Conservation (phyloP, 768 basidiomycete genomes). For the Naganishia onofrii region DNA sequence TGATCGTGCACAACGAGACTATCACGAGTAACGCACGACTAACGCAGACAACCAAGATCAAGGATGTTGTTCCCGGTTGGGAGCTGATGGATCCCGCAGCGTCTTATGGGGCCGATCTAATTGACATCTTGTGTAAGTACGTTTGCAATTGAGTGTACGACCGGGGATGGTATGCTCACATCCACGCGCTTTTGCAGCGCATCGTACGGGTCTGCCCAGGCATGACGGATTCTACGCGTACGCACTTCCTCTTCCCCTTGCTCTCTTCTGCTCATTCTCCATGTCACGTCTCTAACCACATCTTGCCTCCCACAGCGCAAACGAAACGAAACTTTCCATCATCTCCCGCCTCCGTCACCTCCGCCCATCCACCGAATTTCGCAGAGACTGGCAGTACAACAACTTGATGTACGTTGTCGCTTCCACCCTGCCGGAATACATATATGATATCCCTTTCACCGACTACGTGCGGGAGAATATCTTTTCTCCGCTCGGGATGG, state of each 20-base stretch:
- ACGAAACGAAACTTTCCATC: not conserved
- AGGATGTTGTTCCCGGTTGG: conserved; percentile 43
- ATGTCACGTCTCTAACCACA: too few relatives aligned
- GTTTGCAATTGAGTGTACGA: too few relatives aligned
- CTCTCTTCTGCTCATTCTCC: too few relatives aligned
- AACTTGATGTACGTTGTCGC: conserved; percentile 40
- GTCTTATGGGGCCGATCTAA: conserved; percentile 36
- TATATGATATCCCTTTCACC: conserved; percentile 32
- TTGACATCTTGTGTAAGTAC: conserved; percentile 37
- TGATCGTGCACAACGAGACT: conserved; percentile 31
- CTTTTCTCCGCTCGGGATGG: conserved; percentile 41
- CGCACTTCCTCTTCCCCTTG: too few relatives aligned
- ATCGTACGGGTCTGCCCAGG: conserved; percentile 41
- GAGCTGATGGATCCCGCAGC: conserved; percentile 39
- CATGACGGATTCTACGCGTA: conserved; percentile 37
- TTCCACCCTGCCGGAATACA: conserved; percentile 33
- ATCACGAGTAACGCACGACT: conserved; percentile 22
- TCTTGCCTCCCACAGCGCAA: not conserved
- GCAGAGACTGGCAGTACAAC: conserved; percentile 43
- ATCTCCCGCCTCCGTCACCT: conserved; percentile 29
- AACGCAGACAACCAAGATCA: conserved; percentile 40
- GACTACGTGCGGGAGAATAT: conserved; percentile 38
- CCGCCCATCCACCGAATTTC: conserved; percentile 40
- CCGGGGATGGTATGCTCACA: too few relatives aligned
- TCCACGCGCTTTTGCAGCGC: too few relatives aligned